phyloP scores from a whole-genome alignment of 208 protist species.

The Trypanosoma cruzi region DNA sequence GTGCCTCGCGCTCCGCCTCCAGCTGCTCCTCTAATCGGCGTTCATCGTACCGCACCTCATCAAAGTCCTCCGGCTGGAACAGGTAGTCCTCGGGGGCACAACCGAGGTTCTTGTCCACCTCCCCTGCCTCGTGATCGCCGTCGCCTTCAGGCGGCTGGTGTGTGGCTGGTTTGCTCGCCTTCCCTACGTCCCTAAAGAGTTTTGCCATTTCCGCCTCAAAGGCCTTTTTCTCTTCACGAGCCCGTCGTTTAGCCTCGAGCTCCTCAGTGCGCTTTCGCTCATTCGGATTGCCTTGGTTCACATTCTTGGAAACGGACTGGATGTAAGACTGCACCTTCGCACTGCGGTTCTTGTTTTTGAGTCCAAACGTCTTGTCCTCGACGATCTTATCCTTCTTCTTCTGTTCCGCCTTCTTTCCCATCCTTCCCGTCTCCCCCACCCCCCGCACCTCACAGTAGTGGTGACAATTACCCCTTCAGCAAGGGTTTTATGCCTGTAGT shows the following conservation, averaged over 20 bases:
- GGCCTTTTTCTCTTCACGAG: slow-evolving; percentile 76
- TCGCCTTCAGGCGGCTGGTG: slow-evolving; percentile 15
- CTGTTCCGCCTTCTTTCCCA: slow-evolving; percentile 78
- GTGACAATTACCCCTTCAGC: not conserved
- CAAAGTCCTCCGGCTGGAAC: slow-evolving; percentile 90
- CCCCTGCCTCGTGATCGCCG: slow-evolving; percentile 20
- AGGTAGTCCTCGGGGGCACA: slow-evolving; percentile 86
- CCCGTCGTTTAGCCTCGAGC: slow-evolving; percentile 55
- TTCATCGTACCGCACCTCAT: slow-evolving; percentile 83
- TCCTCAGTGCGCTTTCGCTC: slow-evolving; percentile 72
- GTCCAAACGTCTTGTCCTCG: slow-evolving; percentile 93
- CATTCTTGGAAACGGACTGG: slow-evolving; percentile 63
- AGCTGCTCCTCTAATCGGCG: slow-evolving; percentile 84
- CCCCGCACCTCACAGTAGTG: too few species aligned
- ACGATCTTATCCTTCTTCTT: slow-evolving; percentile 92
- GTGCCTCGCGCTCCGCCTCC: slow-evolving; percentile 83
- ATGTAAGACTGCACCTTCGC: slow-evolving; percentile 92
- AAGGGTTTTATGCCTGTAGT: too few species aligned
- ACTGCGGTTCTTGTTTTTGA: slow-evolving; percentile 94
- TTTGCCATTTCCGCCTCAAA: slow-evolving; percentile 83
- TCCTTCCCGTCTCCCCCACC: slow-evolving; percentile 5
- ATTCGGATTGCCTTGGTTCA: slow-evolving; percentile 64
- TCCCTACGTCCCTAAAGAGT: slow-evolving; percentile 79
- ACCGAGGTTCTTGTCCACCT: slow-evolving; percentile 48
- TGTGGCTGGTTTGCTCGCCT: slow-evolving; percentile 19